phyloP scores from a whole-genome alignment of 345 rosid species.

The Orychophragmus violaceus region DNA sequence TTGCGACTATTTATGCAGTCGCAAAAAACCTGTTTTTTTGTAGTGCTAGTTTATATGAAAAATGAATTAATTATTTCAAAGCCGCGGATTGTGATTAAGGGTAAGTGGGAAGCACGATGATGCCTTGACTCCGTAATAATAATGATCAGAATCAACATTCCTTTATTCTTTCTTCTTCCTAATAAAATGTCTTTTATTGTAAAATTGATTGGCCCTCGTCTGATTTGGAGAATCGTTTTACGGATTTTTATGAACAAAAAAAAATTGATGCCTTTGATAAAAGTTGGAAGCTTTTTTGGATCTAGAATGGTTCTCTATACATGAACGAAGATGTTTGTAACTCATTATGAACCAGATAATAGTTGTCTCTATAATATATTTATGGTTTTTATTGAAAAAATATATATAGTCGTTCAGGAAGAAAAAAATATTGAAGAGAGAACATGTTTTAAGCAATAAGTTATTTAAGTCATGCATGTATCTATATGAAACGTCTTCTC shows the following conservation, averaged over 20 bases:
- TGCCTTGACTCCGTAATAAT: conserved; percentile 11
- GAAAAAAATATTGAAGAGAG: neutral
- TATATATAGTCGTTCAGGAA: too few relatives aligned
- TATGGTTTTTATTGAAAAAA: neutral
- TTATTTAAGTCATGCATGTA: neutral
- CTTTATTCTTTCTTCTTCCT: neutral
- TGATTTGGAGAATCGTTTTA: neutral
- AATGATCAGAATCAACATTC: neutral
- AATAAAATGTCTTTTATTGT: neutral
- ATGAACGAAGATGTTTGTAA: too few relatives aligned
- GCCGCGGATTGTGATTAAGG: too few relatives aligned
- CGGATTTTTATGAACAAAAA: neutral
- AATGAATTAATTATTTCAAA: too few relatives aligned
- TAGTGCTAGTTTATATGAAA: too few relatives aligned
- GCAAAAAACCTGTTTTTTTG: too few relatives aligned
- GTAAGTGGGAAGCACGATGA: conserved; percentile 31
- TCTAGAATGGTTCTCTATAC: too few relatives aligned
- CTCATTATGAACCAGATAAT: too few relatives aligned
- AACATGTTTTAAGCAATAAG: neutral
- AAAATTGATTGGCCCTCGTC: neutral
- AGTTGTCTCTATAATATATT: too few relatives aligned
- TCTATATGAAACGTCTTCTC: neutral
- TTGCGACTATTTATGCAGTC: too few relatives aligned
- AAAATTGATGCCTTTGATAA: neutral
- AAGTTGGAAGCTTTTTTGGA: neutral